A percentile compares a stretch with the other conserved stretches of the same genome.
Evolutionary conservation across 2,329 filamentous ascomycete genomes (phyloP).

Genomic region (Diaporthe citrichinensis): DNA sequence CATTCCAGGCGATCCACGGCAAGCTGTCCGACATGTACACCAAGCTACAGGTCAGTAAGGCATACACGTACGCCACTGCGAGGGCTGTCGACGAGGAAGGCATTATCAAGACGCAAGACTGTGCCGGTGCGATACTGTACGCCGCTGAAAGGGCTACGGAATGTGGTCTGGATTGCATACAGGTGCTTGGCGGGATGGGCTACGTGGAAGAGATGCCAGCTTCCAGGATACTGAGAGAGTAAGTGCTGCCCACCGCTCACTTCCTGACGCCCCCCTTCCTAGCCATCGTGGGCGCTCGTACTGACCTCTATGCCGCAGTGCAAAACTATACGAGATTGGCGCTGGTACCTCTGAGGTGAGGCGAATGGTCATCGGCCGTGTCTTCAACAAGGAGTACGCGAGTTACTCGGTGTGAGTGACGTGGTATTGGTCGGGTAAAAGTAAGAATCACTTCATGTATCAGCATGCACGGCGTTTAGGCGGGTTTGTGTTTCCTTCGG

Average conservation of each 20-base stretch:
- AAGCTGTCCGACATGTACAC: slow-evolving; percentile 98
- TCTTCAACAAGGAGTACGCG: slow-evolving; percentile 89
- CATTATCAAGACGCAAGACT: slow-evolving; percentile 86
- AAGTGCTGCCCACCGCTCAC: slow-evolving; percentile 49
- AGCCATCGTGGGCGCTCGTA: background rate
- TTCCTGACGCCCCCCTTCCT: background rate
- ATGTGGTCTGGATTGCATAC: slow-evolving; percentile 87
- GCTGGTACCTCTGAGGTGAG: slow-evolving; percentile 96
- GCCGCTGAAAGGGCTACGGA: slow-evolving; percentile 93
- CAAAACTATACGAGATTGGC: slow-evolving; percentile 93
- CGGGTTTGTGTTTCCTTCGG: background rate
- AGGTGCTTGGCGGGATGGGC: slow-evolving; percentile 94
- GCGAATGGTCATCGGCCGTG: slow-evolving; percentile 92
- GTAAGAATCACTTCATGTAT: slow-evolving; percentile 6
- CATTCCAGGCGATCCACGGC: slow-evolving; percentile 94
- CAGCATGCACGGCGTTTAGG: slow-evolving; percentile 30
- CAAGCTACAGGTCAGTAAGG: slow-evolving; percentile 84
- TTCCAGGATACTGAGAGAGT: slow-evolving; percentile 83
- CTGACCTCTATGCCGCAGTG: slow-evolving; percentile 59
- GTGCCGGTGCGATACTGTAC: slow-evolving; percentile 93
- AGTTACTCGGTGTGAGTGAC: slow-evolving; percentile 44
- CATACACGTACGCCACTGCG: slow-evolving; percentile 91
- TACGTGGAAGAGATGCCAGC: slow-evolving; percentile 97
- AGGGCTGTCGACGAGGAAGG: slow-evolving; percentile 83
- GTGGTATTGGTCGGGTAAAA: background rate